Conservation (phyloP, 2,329 filamentous ascomycete species). For the Pseudohalonectria lignicola region DNA sequence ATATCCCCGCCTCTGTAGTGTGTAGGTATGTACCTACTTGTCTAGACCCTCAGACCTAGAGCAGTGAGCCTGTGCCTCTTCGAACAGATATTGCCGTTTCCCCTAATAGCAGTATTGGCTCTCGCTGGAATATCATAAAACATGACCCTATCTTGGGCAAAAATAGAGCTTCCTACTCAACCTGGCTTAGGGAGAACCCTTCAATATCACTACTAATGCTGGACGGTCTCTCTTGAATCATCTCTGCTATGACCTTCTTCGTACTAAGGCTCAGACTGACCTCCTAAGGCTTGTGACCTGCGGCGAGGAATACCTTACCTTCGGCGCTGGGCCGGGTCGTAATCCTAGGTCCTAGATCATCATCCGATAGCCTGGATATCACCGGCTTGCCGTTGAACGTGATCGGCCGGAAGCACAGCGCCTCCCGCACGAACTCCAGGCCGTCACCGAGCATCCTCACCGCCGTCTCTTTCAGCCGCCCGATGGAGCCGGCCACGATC, state of each 20-base stretch:
- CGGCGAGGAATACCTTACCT: conserved; percentile 58
- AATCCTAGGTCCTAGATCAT: conserved; percentile 37
- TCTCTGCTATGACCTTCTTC: conserved; percentile 58
- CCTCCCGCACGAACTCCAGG: conserved; percentile 51
- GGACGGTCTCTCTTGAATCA: conserved; percentile 44
- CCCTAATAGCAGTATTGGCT: too few species aligned
- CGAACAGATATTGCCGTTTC: too few species aligned
- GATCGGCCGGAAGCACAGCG: conserved; percentile 62
- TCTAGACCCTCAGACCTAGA: too few species aligned
- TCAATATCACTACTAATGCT: too few species aligned
- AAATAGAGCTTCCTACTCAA: too few species aligned
- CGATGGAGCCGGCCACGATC: conserved; percentile 26
- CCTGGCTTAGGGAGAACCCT: too few species aligned
- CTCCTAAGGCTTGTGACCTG: conserved; percentile 70
- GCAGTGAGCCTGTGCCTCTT: too few species aligned
- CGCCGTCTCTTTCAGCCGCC: conserved; percentile 36
- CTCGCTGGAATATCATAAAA: too few species aligned
- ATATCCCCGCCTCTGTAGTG: too few species aligned
- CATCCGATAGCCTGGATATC: conserved; percentile 44
- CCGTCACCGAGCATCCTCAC: conserved; percentile 38
- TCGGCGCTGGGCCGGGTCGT: conserved; percentile 26
- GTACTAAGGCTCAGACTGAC: conserved; percentile 55
- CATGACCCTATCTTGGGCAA: too few species aligned
- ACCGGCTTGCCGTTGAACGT: conserved; percentile 54
- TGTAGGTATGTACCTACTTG: too few species aligned